Conservation (phyloP, 116 monocot species). For the Zostera marina region DNA sequence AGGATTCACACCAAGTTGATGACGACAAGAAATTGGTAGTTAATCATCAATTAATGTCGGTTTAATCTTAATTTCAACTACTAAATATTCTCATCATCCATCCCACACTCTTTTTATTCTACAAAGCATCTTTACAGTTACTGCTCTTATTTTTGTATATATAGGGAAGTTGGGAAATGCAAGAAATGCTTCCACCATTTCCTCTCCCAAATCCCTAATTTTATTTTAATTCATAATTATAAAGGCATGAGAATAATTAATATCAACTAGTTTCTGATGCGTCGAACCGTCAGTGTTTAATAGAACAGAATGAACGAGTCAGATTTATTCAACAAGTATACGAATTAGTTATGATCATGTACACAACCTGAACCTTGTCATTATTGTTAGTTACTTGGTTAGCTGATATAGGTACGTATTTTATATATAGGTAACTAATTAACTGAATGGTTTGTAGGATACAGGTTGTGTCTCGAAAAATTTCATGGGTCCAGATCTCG, state of each 20-base stretch:
- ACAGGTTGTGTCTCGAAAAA: not conserved
- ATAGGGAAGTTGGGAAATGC: constrained; percentile 46
- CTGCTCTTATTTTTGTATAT: constrained; percentile 1
- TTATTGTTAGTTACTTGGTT: not conserved
- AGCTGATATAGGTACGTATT: no score
- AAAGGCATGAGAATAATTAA: no score
- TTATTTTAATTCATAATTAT: not conserved
- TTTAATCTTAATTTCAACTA: no score
- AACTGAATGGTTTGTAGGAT: constrained; percentile 3
- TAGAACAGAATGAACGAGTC: no score
- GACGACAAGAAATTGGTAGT: constrained; percentile 2
- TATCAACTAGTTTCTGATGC: no score
- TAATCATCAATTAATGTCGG: not conserved
- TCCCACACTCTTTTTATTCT: constrained; percentile 34
- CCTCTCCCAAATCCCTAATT: not conserved
- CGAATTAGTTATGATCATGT: not conserved
- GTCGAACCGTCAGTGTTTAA: no score
- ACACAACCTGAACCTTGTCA: not conserved
- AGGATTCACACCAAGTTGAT: constrained; percentile 20
- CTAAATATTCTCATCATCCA: constrained; percentile 5
- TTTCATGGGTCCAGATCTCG: no score
- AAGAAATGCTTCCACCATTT: constrained; percentile 25
- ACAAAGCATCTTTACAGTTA: constrained; percentile 28
- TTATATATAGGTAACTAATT: not conserved
- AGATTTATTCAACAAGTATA: no score